Conservation (phyloP, 2,329 filamentous ascomycete species). For the Fusarium buharicum region DNA sequence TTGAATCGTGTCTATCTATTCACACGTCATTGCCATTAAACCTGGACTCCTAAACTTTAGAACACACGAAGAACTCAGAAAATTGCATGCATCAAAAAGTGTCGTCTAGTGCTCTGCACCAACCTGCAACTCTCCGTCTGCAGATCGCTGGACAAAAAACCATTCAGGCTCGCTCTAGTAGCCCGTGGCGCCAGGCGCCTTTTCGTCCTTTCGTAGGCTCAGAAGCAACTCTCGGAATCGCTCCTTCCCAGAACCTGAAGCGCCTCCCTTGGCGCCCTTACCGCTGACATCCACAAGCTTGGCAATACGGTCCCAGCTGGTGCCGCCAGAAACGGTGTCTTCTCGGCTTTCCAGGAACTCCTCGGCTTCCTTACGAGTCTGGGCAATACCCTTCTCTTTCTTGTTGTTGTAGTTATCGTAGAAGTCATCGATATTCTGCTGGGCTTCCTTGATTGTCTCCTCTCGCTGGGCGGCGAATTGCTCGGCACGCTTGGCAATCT, state of each 20-base stretch:
- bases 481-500: constrained; percentile 84
- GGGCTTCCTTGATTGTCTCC: constrained; percentile 87
- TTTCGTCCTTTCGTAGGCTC: constrained; percentile 92
- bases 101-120: constrained; percentile 37
- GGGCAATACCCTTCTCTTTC: constrained; percentile 90
- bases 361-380: constrained; percentile 91
- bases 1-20: constrained; percentile 41
- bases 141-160: constrained; percentile 16
- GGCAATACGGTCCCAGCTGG: constrained; percentile 97
- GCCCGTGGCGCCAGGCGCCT: constrained; percentile 74
- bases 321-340: constrained; percentile 92
- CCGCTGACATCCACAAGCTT: constrained; percentile 98
- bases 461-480: constrained; percentile 84
- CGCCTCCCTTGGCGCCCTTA: constrained; percentile 88
- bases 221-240: constrained; percentile 92
- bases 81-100: constrained; percentile 38
- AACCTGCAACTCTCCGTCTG: constrained; percentile 24
- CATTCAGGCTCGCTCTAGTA: constrained; percentile 56
- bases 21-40: constrained; percentile 48
- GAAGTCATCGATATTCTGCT: constrained; percentile 96
- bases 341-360: constrained; percentile 89
- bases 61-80: constrained; percentile 45
- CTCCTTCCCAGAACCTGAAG: constrained; percentile 91
- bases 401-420: constrained; percentile 99
- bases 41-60: constrained; percentile 48